Conservation (phyloP, 495 filamentous ascomycete genomes). For the Niebla homalea region DNA sequence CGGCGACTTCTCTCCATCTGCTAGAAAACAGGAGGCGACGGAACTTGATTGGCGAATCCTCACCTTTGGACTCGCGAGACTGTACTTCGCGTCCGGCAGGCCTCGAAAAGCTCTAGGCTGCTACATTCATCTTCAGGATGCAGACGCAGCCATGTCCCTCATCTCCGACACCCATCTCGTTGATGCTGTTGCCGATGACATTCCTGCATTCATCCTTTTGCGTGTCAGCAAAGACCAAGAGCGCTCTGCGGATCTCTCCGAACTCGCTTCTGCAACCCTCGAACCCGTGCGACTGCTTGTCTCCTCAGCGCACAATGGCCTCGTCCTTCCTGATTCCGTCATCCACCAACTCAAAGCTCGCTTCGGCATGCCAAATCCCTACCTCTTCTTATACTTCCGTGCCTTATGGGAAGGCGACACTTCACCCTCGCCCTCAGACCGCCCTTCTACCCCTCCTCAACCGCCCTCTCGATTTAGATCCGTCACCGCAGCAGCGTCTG, state of each 20-base stretch:
- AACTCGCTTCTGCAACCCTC: slow-evolving; percentile 62
- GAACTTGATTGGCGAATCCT: slow-evolving; percentile 76
- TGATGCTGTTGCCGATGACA: slow-evolving; percentile 74
- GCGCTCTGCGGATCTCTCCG: slow-evolving; percentile 46
- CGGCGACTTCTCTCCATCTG: slow-evolving; percentile 53
- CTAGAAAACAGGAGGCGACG: slow-evolving; percentile 46
- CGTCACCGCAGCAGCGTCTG: background rate
- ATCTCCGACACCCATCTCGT: slow-evolving; percentile 75
- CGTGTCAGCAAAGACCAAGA: slow-evolving; percentile 65
- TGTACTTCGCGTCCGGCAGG: slow-evolving; percentile 67
- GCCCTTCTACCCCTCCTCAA: background rate
- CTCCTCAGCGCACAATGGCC: slow-evolving; percentile 78
- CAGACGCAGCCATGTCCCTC: slow-evolving; percentile 71
- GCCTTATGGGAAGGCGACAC: slow-evolving; percentile 68
- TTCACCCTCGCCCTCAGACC: slow-evolving; percentile 25
- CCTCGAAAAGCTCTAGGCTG: slow-evolving; percentile 71
- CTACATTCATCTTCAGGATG: slow-evolving; percentile 84
- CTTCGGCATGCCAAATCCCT: slow-evolving; percentile 27
- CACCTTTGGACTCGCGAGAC: slow-evolving; percentile 66
- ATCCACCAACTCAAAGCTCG: slow-evolving; percentile 53
- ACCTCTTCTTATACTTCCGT: slow-evolving; percentile 77
- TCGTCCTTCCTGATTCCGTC: slow-evolving; percentile 65
- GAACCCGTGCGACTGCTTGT: slow-evolving; percentile 80
- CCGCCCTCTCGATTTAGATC: background rate
- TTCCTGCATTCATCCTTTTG: slow-evolving; percentile 75